phyloP scores from a whole-genome alignment of 805 yeast genomes.

The Zygosaccharomyces gambellarensis region DNA sequence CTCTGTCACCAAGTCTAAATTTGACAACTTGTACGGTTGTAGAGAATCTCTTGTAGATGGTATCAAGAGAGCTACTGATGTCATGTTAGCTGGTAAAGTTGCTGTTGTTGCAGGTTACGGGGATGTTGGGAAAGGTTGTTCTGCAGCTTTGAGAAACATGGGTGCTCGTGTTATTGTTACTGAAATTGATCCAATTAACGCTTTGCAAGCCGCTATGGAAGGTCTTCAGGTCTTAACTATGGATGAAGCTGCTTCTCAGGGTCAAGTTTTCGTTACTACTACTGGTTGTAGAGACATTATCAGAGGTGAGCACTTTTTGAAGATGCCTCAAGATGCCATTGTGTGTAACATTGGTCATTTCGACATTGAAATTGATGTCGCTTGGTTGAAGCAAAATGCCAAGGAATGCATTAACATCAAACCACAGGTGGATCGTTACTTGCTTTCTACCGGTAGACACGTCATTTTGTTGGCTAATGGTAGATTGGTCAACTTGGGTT shows the following conservation, averaged over 20 bases:
- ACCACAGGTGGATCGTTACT: constrained; percentile 98
- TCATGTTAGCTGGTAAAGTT: constrained; percentile 98
- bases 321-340: constrained; percentile 98
- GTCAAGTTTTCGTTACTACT: constrained; percentile 98
- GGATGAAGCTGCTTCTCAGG: constrained; percentile 86
- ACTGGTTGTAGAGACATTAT: constrained; percentile 99
- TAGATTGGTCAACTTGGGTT: constrained; percentile 98
- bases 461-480: constrained; percentile 96
- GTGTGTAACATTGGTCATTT: constrained; percentile 99
- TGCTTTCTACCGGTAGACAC: constrained; percentile 85
- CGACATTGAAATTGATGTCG: constrained; percentile 98
- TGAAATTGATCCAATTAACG: constrained; percentile 98
- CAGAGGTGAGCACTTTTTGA: constrained; percentile 77
- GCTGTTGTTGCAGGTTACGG: constrained; percentile 99
- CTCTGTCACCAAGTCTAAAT: constrained; percentile 97
- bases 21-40: constrained; percentile 99
- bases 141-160: constrained; percentile 97
- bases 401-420: constrained; percentile 92
- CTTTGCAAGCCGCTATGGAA: constrained; percentile 98
- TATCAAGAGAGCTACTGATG: constrained; percentile 99
- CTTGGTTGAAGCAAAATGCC: constrained; percentile 96
- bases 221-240: constrained; percentile 96
- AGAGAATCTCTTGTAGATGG: constrained; percentile 98
- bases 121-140: constrained; percentile 99
- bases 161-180: constrained; percentile 98